A percentile compares a stretch with the other conserved stretches of the same genome.
Conservation (phyloP, 129 eudicot species). For the Flaveria linearis region DNA sequence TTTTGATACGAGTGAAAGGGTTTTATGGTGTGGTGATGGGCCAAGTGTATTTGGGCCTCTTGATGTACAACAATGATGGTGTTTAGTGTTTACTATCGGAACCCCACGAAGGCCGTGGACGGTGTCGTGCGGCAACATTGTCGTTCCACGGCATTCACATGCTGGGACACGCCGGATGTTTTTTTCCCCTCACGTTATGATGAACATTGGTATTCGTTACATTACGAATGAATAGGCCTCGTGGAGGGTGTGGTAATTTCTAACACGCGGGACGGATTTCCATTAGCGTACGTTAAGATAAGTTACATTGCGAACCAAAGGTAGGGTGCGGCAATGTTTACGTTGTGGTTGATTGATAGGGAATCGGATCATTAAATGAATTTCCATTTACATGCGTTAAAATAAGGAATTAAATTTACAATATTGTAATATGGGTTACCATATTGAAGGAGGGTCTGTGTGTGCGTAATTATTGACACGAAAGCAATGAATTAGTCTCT, state of each 20-base stretch:
- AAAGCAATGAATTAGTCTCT: background rate
- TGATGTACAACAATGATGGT: too few relatives aligned
- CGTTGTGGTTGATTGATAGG: background rate
- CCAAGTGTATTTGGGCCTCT: conserved; percentile 8
- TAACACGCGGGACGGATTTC: too few relatives aligned
- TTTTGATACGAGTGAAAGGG: conserved; percentile 8
- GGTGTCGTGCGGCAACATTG: too few relatives aligned
- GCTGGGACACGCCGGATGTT: too few relatives aligned
- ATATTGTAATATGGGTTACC: background rate
- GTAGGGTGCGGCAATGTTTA: background rate
- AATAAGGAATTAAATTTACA: background rate
- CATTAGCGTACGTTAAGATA: background rate
- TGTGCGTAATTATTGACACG: background rate
- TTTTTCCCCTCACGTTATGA: too few relatives aligned
- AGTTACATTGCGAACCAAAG: background rate
- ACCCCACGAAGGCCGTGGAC: too few relatives aligned
- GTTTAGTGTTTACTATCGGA: too few relatives aligned
- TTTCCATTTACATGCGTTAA: background rate
- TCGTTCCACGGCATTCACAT: too few relatives aligned
- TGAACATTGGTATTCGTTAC: too few relatives aligned
- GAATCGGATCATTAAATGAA: background rate
- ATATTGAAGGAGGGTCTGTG: background rate
- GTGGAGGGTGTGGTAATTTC: too few relatives aligned
- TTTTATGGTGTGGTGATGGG: conserved; percentile 24
- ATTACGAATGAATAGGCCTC: too few relatives aligned